phyloP scores from a whole-genome alignment of 2,329 filamentous ascomycete species.

The Aureobasidium lini region DNA sequence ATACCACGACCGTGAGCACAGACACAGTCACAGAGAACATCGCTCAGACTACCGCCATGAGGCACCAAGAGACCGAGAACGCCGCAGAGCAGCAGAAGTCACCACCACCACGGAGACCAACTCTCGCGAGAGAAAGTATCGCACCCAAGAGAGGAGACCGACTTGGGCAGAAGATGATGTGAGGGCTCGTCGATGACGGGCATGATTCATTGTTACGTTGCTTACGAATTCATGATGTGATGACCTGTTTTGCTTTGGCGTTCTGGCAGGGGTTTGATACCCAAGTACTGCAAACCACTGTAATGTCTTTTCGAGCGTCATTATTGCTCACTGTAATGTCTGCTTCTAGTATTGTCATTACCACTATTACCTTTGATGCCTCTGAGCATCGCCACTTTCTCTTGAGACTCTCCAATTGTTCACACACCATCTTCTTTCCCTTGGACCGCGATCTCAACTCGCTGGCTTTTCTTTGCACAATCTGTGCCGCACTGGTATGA shows the following conservation, averaged over 20 bases:
- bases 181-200: background rate
- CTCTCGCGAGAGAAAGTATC: background rate
- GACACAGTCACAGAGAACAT: background rate
- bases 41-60: slow-evolving; percentile 6
- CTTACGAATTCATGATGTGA: background rate
- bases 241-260: background rate
- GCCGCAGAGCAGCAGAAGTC: background rate
- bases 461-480: no score
- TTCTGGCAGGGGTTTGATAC: background rate
- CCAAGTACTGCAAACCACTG: background rate
- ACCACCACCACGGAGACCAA: background rate
- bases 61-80: background rate
- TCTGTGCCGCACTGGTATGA: background rate
- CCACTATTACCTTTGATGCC: background rate
- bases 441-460: no score
- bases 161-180: background rate
- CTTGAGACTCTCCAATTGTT: background rate
- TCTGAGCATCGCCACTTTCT: background rate
- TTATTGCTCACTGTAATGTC: background rate
- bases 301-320: background rate
- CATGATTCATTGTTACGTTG: background rate
- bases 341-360: background rate
- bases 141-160: slow-evolving; percentile 4
- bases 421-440: no score
- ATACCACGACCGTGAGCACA: background rate